Evolutionary conservation across 306 rosid species (phyloP), one percentile per base, ranked within the genome.

Genomic region (Trichosanthes truncata): DNA sequence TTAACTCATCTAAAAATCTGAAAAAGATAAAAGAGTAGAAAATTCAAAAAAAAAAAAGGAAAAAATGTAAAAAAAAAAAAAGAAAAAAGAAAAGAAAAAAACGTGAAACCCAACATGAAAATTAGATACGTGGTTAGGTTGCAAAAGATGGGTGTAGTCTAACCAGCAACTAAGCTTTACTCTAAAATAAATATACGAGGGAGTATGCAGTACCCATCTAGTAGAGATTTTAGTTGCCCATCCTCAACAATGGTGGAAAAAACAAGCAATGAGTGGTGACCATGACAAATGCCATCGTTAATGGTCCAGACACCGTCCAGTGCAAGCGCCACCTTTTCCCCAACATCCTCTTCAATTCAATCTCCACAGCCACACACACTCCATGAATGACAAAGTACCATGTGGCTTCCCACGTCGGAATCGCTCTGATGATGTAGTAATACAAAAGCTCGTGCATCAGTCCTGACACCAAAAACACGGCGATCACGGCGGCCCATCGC

Each of bases 371-470:
- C 84, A 83, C 52, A 78, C 82, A 83, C 45, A 62, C 49, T 18
- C 88, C 88, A 8, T 83, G 88, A 2, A 83, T 53, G 21, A 80
- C 14, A 43, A 85, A 85, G 74, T 43, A 83, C 74, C 65, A 45
- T 7, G 84, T 80, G 20, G 80, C 77, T 25, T 82, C 84, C 88
- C 86, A 82, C 23, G 82, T 61, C 31, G 88, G 88, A 25, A 35
- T 13, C 53, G 6, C 78, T 7, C 71, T 81, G 4, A 78, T 80
- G 74, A 82, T 26, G 79, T 78, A 86, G 36, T 43, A 80, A 15
- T 23, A 48, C 51, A 81, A 68, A 3, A 74, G 80, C 65, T 83
- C 83, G 57, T 83, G 88, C 88, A 85, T 82, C 4, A 82, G 4
- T 18, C 88, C 88, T 20, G 88, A 85, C 12, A 82, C 80, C 0